Evolutionary conservation across 192 early-diverging fungal genomes (phyloP).

Genomic region (Diversispora epigaea): DNA sequence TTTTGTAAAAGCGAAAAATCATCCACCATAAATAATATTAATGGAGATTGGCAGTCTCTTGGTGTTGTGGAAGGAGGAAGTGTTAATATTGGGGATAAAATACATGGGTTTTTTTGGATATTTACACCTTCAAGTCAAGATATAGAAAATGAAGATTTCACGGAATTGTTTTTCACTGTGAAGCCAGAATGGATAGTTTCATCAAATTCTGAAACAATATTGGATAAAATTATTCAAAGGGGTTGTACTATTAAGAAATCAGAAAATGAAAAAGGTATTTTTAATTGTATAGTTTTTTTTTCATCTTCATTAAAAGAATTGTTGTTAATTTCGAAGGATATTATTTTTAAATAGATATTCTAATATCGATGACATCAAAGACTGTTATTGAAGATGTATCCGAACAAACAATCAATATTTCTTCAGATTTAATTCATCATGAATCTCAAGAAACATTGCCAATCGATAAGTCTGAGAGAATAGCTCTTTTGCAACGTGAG

Average conservation of each 20-base stretch:
- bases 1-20: background rate
- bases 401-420: no score
- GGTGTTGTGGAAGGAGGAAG: background rate
- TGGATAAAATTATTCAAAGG: background rate
- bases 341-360: background rate
- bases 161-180: background rate
- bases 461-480: slow-evolving; percentile 31
- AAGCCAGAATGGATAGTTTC: slow-evolving; percentile 6
- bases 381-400: background rate
- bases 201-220: slow-evolving; percentile 3
- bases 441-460: background rate
- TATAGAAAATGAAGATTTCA: background rate
- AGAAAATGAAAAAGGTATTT: background rate
- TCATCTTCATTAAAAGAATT: background rate
- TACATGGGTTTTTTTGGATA: slow-evolving; percentile 20
- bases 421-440: background rate
- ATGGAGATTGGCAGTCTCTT: slow-evolving; percentile 11
- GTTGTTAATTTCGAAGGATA: background rate
- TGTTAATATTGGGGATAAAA: background rate
- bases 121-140: background rate
- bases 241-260: background rate
- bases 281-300: background rate
- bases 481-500: slow-evolving; percentile 55
- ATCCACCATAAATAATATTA: background rate
- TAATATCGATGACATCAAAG: background rate